Conservation (phyloP, 305 asterid genomes). For the Fraxinus floribunda region DNA sequence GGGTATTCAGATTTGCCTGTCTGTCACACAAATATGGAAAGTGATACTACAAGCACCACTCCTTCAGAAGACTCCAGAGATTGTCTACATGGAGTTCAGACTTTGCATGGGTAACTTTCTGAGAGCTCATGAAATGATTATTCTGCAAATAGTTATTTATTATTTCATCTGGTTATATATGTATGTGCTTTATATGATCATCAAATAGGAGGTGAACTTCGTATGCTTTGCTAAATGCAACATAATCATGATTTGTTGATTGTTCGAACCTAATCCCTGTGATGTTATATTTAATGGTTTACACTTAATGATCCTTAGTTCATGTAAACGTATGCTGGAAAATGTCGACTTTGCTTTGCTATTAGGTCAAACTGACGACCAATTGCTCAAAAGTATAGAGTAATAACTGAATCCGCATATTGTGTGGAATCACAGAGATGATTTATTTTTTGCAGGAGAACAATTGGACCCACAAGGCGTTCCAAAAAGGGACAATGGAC, state of each 20-base stretch:
- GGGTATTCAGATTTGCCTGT: constrained; percentile 42
- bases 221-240: neutral
- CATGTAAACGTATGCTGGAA: neutral
- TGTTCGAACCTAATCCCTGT: neutral
- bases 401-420: neutral
- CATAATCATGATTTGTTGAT: neutral
- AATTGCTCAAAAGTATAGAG: neutral
- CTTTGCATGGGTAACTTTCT: constrained; percentile 68
- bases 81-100: constrained; percentile 57
- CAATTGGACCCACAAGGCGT: constrained; percentile 96
- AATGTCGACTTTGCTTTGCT: neutral
- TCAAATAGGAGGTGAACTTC: neutral
- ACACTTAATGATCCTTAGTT: neutral
- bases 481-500: constrained; percentile 99
- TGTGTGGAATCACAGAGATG: neutral
- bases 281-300: neutral
- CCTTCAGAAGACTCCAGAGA: constrained; percentile 49
- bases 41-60: constrained; percentile 50
- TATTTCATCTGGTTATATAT: neutral
- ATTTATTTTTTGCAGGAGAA: constrained; percentile 52
- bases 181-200: neutral
- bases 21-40: constrained; percentile 59
- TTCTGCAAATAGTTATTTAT: constrained; percentile 2
- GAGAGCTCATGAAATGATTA: constrained; percentile 14
- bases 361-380: neutral